Conservation (phyloP, 305 asterid species). For the Fraxinus velutina region DNA sequence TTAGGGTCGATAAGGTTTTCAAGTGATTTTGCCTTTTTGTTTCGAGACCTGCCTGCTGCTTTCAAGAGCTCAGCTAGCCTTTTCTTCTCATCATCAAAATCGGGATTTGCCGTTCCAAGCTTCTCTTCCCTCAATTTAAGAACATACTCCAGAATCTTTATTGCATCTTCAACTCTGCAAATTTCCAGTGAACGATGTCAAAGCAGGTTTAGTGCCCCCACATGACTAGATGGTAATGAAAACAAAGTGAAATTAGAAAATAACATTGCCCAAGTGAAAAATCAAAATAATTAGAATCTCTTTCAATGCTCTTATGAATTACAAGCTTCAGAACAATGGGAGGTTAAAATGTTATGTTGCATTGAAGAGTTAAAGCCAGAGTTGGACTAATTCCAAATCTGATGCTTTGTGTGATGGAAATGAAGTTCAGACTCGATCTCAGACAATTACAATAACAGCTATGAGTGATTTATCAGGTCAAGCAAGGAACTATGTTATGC, state of each 20-base stretch:
- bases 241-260: not conserved
- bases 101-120: slow-evolving; percentile 96
- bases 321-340: not conserved
- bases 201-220: not conserved
- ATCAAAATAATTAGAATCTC: not conserved
- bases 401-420: not conserved
- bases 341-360: not conserved
- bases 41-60: slow-evolving; percentile 90
- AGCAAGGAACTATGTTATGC: not conserved
- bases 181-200: not conserved
- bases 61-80: slow-evolving; percentile 88
- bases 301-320: not conserved
- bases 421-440: not conserved
- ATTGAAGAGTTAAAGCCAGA: not conserved
- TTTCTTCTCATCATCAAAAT: slow-evolving; percentile 95
- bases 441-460: not conserved
- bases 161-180: slow-evolving; percentile 91
- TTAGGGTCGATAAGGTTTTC: slow-evolving; percentile 89
- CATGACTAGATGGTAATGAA: not conserved
- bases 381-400: not conserved
- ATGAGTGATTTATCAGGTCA: not conserved
- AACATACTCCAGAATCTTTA: slow-evolving; percentile 87
- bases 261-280: not conserved
- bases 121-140: slow-evolving; percentile 96
- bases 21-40: slow-evolving; percentile 89